Conservation (phyloP, 2,329 filamentous ascomycete species). For the Aspergillus puulaauensis region DNA sequence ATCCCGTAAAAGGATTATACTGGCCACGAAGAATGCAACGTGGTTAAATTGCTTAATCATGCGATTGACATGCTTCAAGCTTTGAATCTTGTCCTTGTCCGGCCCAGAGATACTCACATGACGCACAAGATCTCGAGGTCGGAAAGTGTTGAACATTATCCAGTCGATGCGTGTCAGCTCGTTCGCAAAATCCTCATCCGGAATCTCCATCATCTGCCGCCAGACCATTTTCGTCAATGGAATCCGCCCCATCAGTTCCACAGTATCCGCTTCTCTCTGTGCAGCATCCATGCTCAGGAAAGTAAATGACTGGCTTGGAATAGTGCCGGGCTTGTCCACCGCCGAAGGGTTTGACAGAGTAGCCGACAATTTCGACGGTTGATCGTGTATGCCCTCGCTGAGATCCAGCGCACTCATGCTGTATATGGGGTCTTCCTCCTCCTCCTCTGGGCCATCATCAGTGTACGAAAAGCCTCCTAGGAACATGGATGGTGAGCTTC, state of each 20-base stretch:
- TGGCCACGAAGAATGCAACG: conserved; percentile 76
- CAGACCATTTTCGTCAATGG: conserved; percentile 83
- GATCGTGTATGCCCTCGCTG: conserved; percentile 39
- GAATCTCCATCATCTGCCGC: conserved; percentile 82
- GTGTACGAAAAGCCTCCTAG: conserved; percentile 22
- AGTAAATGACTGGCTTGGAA: conserved; percentile 44
- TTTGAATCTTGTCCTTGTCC: conserved; percentile 59
- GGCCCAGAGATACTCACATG: conserved; percentile 72
- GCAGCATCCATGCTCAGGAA: conserved; percentile 63
- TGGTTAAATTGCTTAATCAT: conserved; percentile 95
- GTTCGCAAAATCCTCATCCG: conserved; percentile 80
- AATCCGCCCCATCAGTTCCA: conserved; percentile 68
- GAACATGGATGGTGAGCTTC: conserved; percentile 39
- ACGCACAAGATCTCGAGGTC: conserved; percentile 86
- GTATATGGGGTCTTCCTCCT: conserved; percentile 38
- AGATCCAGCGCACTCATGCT: conserved; percentile 41
- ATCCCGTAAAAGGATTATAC: conserved; percentile 83
- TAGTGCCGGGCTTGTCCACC: conserved; percentile 38
- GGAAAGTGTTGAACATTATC: conserved; percentile 96
- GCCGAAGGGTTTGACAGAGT: conserved; percentile 41
- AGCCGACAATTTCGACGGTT: conserved; percentile 38
- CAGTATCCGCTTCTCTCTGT: conserved; percentile 70
- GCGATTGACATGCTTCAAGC: conserved; percentile 81
- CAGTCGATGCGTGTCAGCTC: conserved; percentile 96
- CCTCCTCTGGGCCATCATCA: conserved; percentile 22